Evolutionary conservation across 805 yeast species (phyloP).

Genomic region (Nakazawaea wickerhamii): DNA sequence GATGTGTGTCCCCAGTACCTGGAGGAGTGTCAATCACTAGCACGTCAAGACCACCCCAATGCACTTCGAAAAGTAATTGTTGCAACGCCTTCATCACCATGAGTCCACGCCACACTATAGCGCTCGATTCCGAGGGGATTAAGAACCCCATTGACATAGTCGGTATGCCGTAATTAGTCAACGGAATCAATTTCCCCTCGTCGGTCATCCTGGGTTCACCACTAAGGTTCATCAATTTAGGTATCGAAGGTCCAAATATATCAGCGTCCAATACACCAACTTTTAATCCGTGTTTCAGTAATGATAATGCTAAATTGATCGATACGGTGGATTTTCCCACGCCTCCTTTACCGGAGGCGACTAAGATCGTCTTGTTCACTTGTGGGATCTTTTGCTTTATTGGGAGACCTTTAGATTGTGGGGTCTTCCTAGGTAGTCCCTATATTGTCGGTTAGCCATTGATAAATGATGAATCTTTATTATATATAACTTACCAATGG

Average conservation of each 20-base stretch:
- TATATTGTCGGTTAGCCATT: slow-evolving; percentile 19
- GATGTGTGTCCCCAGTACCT: slow-evolving; percentile 85
- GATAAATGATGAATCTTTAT: too few relatives aligned
- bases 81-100: slow-evolving; percentile 85
- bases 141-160: slow-evolving; percentile 90
- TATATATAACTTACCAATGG: slow-evolving; percentile 49
- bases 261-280: slow-evolving; percentile 78
- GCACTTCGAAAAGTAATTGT: slow-evolving; percentile 77
- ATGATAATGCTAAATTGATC: slow-evolving; percentile 61
- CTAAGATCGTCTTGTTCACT: slow-evolving; percentile 59
- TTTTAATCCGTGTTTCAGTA: slow-evolving; percentile 45
- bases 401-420: slow-evolving; percentile 48
- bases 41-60: slow-evolving; percentile 65
- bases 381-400: slow-evolving; percentile 48
- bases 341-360: slow-evolving; percentile 76
- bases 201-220: slow-evolving; percentile 62
- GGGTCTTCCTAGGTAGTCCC: slow-evolving; percentile 37
- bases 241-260: slow-evolving; percentile 81
- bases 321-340: slow-evolving; percentile 77
- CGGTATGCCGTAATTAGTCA: slow-evolving; percentile 68
- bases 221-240: slow-evolving; percentile 57
- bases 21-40: slow-evolving; percentile 85
- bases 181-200: slow-evolving; percentile 55
- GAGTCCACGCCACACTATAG: slow-evolving; percentile 81
- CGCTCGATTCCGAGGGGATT: slow-evolving; percentile 56